Evolutionary conservation across 768 basidiomycete genomes (phyloP), one percentile per base, ranked within the genome.

Genomic region (Porphyrellus cyaneotinctus): DNA sequence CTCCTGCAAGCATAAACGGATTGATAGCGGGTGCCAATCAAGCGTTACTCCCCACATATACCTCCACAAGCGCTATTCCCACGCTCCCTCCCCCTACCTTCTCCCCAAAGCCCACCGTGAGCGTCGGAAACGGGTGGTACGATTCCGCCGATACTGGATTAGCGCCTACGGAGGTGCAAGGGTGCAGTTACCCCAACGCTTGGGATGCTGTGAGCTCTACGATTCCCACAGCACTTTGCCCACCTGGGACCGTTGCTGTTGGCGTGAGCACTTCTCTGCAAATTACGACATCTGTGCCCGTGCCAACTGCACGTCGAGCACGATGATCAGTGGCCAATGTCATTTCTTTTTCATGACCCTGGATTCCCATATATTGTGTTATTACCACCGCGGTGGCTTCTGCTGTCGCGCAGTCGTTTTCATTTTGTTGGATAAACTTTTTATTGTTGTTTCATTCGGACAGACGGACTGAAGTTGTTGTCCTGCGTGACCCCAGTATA

Each of bases 171-270:
- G 74, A 79, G 23, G 75, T 88, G 42, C 68, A 74, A 44, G 87
- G 85, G 9, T 89, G 88, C 60, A 70, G 65, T 43, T 88, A 88
- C 62, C 85, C 82, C 18, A 69, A 81, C 59, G 74, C 81, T 43
- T 89, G 85, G 82, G 72, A 80, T 58, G 83, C 82, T 20, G 77
- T 78, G 20, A 70, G 70, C 51, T 77, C 73, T 17, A 42, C 76
- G 38, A 64, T 84, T 53, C 80, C 80, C 26, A 66, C 75, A 30
- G 68, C 76, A 22, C 64, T 73, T 22, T 82, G 81, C 59, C 60
- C 64, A 28, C 45, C 62, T 31, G 61, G 53, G 17, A 38, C 56
- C 33, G 31, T 26, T 47, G 28, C 48, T 20, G 44, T 23, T 7
- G 43, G 20, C 33, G 47, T 26, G 36, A 51, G 43, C 47, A 49